Evolutionary conservation across 1,139 yeast genomes (phyloP).

Genomic region (Blastobotrys apis): DNA sequence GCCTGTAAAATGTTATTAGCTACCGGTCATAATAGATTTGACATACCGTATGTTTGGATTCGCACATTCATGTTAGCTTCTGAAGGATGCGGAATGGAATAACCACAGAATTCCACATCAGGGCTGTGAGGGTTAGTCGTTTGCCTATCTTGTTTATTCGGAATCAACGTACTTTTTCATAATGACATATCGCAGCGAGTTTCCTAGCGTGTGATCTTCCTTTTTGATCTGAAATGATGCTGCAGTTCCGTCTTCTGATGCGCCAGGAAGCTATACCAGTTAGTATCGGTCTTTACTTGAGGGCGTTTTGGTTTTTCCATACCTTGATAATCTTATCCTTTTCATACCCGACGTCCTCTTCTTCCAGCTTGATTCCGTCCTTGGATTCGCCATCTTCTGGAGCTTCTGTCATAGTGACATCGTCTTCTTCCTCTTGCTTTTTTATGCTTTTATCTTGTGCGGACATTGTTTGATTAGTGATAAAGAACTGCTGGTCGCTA

Average conservation of each 20-base stretch:
- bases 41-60: constrained; percentile 76
- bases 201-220: constrained; percentile 95
- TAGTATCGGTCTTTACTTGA: background rate
- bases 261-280: constrained; percentile 59
- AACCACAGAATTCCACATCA: constrained; percentile 96
- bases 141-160: background rate
- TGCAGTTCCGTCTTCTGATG: constrained; percentile 92
- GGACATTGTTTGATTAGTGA: constrained; percentile 5
- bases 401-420: constrained; percentile 23
- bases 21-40: background rate
- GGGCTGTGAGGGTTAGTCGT: constrained; percentile 42
- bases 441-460: constrained; percentile 3
- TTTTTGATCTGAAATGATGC: constrained; percentile 90
- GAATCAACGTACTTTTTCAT: constrained; percentile 66
- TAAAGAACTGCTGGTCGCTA: no score
- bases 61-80: constrained; percentile 85
- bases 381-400: constrained; percentile 10
- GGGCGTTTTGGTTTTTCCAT: constrained; percentile 18
- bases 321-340: constrained; percentile 31
- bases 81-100: constrained; percentile 98
- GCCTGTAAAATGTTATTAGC: constrained; percentile 16
- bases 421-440: constrained; percentile 13
- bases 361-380: constrained; percentile 13
- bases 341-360: constrained; percentile 27
- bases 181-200: constrained; percentile 85